These are phyloP conservation scores for Colletotrichum navitas DNA, from an alignment of 2,329 filamentous ascomycete species.

Conservation along the genomic window DNA sequence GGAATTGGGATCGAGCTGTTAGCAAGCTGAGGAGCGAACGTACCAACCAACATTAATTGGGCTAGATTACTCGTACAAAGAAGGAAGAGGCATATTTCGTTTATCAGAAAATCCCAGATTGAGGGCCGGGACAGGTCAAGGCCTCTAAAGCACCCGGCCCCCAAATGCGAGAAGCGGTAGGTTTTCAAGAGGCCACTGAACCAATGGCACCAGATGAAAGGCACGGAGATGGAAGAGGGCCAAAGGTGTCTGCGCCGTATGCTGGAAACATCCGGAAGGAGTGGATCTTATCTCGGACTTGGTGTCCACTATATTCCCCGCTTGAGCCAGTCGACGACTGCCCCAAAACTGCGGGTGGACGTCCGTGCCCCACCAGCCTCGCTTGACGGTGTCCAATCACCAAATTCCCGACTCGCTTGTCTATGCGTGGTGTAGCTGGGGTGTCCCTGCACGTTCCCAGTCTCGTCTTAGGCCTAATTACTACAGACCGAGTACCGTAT, in stretches of 20 bases:
- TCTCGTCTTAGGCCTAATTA: background rate
- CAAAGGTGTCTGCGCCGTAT: background rate
- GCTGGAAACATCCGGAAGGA: background rate
- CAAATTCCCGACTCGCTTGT: slow-evolving; percentile 50
- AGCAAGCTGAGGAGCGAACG: background rate
- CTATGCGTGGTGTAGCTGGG: slow-evolving; percentile 19
- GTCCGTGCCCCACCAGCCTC: slow-evolving; percentile 43
- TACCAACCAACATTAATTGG: no score
- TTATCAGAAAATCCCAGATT: no score
- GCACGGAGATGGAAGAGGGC: background rate
- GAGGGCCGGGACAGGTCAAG: background rate
- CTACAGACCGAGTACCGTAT: no score
- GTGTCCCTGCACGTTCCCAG: slow-evolving; percentile 4
- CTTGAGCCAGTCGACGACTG: slow-evolving; percentile 11
- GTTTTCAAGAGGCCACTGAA: background rate
- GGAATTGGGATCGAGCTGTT: background rate
- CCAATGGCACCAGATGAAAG: background rate
- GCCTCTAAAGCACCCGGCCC: background rate
- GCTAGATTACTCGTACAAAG: background rate
- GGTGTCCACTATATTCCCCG: background rate
- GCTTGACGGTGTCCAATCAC: slow-evolving; percentile 54
- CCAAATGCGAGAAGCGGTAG: background rate
- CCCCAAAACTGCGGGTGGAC: slow-evolving; percentile 24
- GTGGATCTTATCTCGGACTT: background rate
- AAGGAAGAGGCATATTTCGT: background rate